Base-by-base conservation (phyloP, 371 early-diverging fungal species). In the Mortierella sp. region DNA sequence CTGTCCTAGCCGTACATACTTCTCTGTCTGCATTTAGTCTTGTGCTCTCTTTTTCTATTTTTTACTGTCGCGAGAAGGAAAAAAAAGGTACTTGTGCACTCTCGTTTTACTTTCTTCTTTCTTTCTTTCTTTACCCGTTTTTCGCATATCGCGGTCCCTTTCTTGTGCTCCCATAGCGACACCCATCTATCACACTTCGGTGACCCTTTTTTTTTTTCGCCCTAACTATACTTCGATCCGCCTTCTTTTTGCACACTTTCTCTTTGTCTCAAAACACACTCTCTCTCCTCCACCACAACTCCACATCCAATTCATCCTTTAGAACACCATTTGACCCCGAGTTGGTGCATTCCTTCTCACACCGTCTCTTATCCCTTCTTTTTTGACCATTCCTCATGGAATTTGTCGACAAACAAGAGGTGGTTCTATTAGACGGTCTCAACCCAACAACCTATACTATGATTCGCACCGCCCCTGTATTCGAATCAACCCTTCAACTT, bases 371-470 rank as follows among this genome's bases (percentile, higher is more conserved):
- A 19, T 37, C 24, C 48, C 7, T 49, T 4, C 37, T 32, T 37
- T 26, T 14, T 27, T 23, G 19, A 28, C 34, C 8, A 11, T 31
- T 24, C 17, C 27, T 9, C 21, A 65, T 65, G 65, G 66, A 60
- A 63, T 51, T 48, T 50, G 64, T 41, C 39, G 63, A 64, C 64
- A 58, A 31, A 52, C 53, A 59, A 59, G 60, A 64, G 56, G 55
- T 70, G 55, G 56, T 70, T 54, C 56, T 70, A 32, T 55, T 70
- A 23, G 58, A 63, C 49, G 34, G 48, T 70, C 70, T 69, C 51
- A 54, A 46, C 31, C 58, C 70, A 48, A 48, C 70, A 31, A 6
- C 60, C 37, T 28, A 39, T 34, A 62, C 46, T 41, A 64, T 48
- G 34, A 58, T 63, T 55, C 64, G 43, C 32, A 50, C 64, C 27